Evolutionary conservation across 2,329 filamentous ascomycete genomes (phyloP), one percentile per base, ranked within the genome.

Genomic region (Aspergillus transmontanensis): DNA sequence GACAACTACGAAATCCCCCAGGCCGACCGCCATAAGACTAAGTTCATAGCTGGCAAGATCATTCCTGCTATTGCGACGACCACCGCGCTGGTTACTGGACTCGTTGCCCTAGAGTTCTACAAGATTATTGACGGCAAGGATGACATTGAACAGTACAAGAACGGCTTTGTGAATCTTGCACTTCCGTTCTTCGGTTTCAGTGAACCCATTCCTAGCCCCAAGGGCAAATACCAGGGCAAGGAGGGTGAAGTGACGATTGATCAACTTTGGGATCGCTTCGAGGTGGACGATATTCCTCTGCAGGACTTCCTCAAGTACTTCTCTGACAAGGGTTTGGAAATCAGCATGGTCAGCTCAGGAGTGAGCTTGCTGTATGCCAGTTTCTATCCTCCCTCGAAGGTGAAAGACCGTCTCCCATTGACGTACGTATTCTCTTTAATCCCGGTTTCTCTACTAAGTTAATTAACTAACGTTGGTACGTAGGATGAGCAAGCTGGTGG

Each of bases 41-140:
- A 99, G 84, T 98, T 99, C 80, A 99, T 99, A 76, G 96, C 95
- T 36, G 95, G 95, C 78, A 99, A 99, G 87, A 99, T 99, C 71
- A 99, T 99, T 69, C 95, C 95, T 26, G 95, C 95, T 53, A 99
- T 99, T 78, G 95, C 95, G 51, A 99, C 95, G 3, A 98, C 95
- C 0, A 99, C 95, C 3, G 94, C 95, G 3, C 84, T 99, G 62
- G 94, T 98, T 14, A 99, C 95, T 3, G 95, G 95, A 63, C 85
- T 99, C 53, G 93, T 99, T 59, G 86, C 96, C 19, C 83, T 99
- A 53, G 95, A 99, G 82, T 82, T 98, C 55, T 97, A 92, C 89
- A 99, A 99, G 87, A 87, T 99, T 67, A 85, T 99, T 53, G 95
- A 98, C 74, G 94, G 93, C 75, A 97, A 99, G 85, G 87, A 86